These are phyloP conservation scores for Cladophialophora immunda DNA, from an alignment of 2,329 filamentous ascomycete genomes.

Conservation along the genomic window DNA sequence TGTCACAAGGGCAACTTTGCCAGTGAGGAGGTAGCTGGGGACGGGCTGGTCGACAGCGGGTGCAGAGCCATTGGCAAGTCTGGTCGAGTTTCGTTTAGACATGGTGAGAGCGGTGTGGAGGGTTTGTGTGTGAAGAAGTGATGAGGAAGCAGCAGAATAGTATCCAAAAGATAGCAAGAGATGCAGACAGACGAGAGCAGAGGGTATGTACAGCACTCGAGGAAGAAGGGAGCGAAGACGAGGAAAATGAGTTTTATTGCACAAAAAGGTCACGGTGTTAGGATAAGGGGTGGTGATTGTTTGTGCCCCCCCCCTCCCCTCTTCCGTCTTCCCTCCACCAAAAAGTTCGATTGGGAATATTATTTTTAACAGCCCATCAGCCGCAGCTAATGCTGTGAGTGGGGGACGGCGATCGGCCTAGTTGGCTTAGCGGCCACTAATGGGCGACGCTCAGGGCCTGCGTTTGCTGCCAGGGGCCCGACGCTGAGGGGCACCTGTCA, in stretches of 20 bases:
- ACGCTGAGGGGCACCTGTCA: constrained; percentile 9
- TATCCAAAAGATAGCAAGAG: constrained; percentile 8
- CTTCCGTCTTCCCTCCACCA: not conserved
- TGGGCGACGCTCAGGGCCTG: constrained; percentile 7
- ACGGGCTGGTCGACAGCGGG: constrained; percentile 26
- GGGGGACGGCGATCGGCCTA: constrained; percentile 6
- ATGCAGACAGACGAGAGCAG: not conserved
- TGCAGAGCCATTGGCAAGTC: constrained; percentile 35
- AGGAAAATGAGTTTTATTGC: constrained; percentile 17
- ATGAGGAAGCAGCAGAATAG: not conserved
- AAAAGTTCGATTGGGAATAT: constrained; percentile 17
- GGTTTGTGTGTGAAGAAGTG: not conserved
- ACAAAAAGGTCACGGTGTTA: constrained; percentile 22
- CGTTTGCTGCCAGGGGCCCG: constrained; percentile 16
- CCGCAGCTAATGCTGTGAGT: constrained; percentile 21
- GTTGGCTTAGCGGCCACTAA: constrained; percentile 7
- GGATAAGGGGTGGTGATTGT: constrained; percentile 22
- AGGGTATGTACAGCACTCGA: constrained; percentile 17
- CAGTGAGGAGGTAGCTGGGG: constrained; percentile 50
- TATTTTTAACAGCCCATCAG: constrained; percentile 27
- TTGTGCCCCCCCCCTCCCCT: not conserved
- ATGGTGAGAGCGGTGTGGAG: constrained; percentile 24
- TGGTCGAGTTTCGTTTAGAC: constrained; percentile 35
- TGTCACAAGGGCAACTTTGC: constrained; percentile 52
- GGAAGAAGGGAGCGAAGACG: constrained; percentile 7